A percentile compares a stretch with the other conserved stretches of the same genome.
Evolutionary conservation across 805 yeast species (phyloP).

Genomic region (Pichia heedii): DNA sequence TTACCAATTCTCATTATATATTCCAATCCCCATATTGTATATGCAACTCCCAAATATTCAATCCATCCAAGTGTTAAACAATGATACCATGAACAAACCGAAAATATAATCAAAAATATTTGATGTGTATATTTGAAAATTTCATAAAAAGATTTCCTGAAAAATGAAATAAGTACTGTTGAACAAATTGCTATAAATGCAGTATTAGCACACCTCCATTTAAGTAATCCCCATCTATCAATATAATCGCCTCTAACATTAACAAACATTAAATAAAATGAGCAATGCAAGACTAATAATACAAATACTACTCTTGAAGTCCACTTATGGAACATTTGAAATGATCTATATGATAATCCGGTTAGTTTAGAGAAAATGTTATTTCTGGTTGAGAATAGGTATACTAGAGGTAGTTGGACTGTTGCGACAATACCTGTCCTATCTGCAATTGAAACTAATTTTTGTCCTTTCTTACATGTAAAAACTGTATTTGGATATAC

Average conservation of each 20-base stretch:
- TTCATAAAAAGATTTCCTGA: constrained; percentile 35
- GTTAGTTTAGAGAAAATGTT: constrained; percentile 25
- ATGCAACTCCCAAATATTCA: constrained; percentile 42
- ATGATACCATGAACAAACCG: constrained; percentile 39
- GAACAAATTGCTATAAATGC: constrained; percentile 24
- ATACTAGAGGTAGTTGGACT: constrained; percentile 28
- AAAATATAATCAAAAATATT: constrained; percentile 31
- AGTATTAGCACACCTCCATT: constrained; percentile 38
- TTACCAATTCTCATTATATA: constrained; percentile 48
- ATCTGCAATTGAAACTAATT: constrained; percentile 31
- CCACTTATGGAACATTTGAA: constrained; percentile 32
- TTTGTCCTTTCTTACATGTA: constrained; percentile 22
- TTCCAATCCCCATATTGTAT: constrained; percentile 67
- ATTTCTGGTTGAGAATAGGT: constrained; percentile 29
- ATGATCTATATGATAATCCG: constrained; percentile 29
- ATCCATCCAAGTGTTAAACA: constrained; percentile 41
- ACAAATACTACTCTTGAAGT: constrained; percentile 32
- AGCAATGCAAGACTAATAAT: constrained; percentile 31
- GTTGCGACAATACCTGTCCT: constrained; percentile 39
- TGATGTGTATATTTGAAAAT: constrained; percentile 38
- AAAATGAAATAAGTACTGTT: constrained; percentile 24
- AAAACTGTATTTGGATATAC: constrained; percentile 25
- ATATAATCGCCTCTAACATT: constrained; percentile 27
- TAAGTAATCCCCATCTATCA: constrained; percentile 29
- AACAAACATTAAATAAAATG: constrained; percentile 31